A percentile compares a stretch with the other conserved stretches of the same genome.
Evolutionary conservation across 2,329 filamentous ascomycete genomes (phyloP).

Genomic region (Botrytis fabae): DNA sequence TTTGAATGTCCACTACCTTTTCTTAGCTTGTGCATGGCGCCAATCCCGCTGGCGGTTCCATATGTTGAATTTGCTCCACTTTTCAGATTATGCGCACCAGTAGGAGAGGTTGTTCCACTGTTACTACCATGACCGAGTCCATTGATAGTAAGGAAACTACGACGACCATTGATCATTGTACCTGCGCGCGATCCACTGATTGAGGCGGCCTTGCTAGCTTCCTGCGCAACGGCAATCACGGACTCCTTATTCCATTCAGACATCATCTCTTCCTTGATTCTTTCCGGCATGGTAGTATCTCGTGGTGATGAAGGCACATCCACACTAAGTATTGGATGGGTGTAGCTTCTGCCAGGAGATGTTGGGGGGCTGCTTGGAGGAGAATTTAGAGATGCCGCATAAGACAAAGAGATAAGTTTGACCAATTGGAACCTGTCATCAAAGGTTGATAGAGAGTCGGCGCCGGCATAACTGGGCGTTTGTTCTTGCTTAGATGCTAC

Average conservation of each 20-base stretch:
- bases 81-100: conserved; percentile 41
- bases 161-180: conserved; percentile 49
- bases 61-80: conserved; percentile 39
- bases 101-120: conserved; percentile 47
- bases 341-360: conserved; percentile 66
- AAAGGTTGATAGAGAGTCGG: conserved; percentile 70
- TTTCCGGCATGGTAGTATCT: conserved; percentile 61
- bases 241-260: conserved; percentile 77
- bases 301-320: conserved; percentile 44
- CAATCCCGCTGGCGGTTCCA: conserved; percentile 39
- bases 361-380: conserved; percentile 68
- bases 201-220: conserved; percentile 70
- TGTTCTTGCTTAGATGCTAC: conserved; percentile 47
- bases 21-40: conserved; percentile 48
- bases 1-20: conserved; percentile 57
- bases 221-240: conserved; percentile 67
- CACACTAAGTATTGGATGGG: conserved; percentile 60
- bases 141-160: conserved; percentile 60
- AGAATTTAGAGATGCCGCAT: conserved; percentile 61
- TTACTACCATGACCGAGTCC: conserved; percentile 47
- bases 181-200: conserved; percentile 72
- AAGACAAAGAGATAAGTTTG: conserved; percentile 70
- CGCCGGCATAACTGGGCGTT: conserved; percentile 55
- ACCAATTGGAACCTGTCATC: conserved; percentile 72
- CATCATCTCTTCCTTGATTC: conserved; percentile 73